Percentiles rank a stretch among this genome's conserved stretches.
phyloP scores from a whole-genome alignment of 2,329 filamentous ascomycete species.

The Phoma herbarum region DNA sequence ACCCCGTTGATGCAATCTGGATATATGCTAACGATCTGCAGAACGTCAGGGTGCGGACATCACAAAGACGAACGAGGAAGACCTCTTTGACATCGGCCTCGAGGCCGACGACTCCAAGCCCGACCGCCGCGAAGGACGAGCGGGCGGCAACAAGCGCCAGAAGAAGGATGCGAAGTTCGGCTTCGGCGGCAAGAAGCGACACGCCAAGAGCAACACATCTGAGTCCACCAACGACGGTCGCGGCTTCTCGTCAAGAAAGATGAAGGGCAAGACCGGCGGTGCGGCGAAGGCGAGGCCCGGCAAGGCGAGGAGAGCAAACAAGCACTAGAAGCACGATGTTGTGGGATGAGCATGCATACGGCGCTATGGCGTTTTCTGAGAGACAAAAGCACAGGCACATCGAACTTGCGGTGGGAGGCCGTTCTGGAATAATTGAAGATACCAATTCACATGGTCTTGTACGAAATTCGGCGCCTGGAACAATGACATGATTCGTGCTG shows the following conservation, averaged over 20 bases:
- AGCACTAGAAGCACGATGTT: constrained; percentile 27
- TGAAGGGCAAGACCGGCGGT: constrained; percentile 68
- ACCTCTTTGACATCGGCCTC: constrained; percentile 87
- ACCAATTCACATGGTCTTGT: constrained; percentile 25
- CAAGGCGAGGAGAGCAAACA: constrained; percentile 48
- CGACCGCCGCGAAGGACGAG: constrained; percentile 48
- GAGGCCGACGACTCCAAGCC: constrained; percentile 61
- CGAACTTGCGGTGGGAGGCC: constrained; percentile 10
- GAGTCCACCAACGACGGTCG: constrained; percentile 80
- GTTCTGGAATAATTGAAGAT: constrained; percentile 21
- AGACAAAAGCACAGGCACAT: constrained; percentile 24
- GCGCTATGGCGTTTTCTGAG: constrained; percentile 39
- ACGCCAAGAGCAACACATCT: constrained; percentile 90
- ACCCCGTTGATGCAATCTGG: neutral
- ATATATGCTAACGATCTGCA: constrained; percentile 53
- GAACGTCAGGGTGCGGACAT: constrained; percentile 80
- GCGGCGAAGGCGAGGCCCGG: constrained; percentile 44
- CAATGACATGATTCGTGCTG: neutral
- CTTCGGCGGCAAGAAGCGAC: constrained; percentile 94
- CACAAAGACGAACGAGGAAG: constrained; percentile 76
- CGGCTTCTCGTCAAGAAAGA: constrained; percentile 82
- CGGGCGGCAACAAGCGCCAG: constrained; percentile 74
- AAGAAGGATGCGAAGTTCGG: constrained; percentile 97
- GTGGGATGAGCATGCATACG: constrained; percentile 27
- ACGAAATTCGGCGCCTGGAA: neutral